phyloP scores from a whole-genome alignment of 768 basidiomycete species.

The Termitomyces bulborhizus region DNA sequence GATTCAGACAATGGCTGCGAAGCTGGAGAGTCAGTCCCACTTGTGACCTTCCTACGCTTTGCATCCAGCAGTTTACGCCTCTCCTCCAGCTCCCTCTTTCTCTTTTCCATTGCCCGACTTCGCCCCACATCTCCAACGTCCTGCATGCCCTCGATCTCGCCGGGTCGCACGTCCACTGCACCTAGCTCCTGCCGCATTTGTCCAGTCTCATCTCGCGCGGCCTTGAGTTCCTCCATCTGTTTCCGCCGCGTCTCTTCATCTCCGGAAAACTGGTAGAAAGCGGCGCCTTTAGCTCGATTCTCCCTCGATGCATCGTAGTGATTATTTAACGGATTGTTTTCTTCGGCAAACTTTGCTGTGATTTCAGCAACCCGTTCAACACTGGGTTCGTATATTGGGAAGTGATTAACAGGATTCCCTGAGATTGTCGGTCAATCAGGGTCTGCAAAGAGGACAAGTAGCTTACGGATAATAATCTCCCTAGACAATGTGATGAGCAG shows the following conservation, averaged over 20 bases:
- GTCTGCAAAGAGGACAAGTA: neutral
- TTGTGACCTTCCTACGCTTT: slow-evolving; percentile 51
- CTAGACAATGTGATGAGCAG: slow-evolving; percentile 24
- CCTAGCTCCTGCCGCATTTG: slow-evolving; percentile 51
- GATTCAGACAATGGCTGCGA: slow-evolving; percentile 1
- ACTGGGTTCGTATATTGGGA: slow-evolving; percentile 84
- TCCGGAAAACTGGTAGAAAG: slow-evolving; percentile 84
- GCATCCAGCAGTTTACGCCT: slow-evolving; percentile 56
- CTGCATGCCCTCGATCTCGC: slow-evolving; percentile 74
- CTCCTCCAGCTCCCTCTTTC: slow-evolving; percentile 70
- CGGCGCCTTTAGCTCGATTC: slow-evolving; percentile 85
- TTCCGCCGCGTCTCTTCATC: slow-evolving; percentile 73
- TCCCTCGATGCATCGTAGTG: slow-evolving; percentile 85
- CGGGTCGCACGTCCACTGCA: slow-evolving; percentile 54
- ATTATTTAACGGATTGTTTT: slow-evolving; percentile 59
- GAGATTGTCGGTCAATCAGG: slow-evolving; percentile 1
- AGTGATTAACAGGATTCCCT: slow-evolving; percentile 83
- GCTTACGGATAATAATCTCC: slow-evolving; percentile 53
- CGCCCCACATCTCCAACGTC: slow-evolving; percentile 26
- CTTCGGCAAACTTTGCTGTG: slow-evolving; percentile 61
- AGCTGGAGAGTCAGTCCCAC: slow-evolving; percentile 3
- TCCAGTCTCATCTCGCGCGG: slow-evolving; percentile 67
- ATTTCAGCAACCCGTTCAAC: slow-evolving; percentile 75
- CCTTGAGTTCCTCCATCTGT: slow-evolving; percentile 80
- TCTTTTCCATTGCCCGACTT: slow-evolving; percentile 65